Evolutionary conservation across 1,139 yeast species (phyloP).

Genomic region (Geotrichum fermentans): DNA sequence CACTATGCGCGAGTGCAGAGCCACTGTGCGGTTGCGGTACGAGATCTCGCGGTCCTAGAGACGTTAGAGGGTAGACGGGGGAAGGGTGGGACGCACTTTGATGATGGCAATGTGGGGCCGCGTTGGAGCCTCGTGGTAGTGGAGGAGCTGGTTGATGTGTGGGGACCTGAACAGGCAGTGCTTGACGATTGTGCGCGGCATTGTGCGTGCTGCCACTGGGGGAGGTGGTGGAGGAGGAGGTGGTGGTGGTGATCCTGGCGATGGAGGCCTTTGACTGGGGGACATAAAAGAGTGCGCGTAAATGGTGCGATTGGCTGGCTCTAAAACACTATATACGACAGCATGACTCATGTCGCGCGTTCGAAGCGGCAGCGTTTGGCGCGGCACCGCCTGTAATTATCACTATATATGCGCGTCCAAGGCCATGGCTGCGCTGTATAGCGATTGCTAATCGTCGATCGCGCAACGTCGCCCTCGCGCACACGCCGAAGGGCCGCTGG

Average conservation of each 20-base stretch:
- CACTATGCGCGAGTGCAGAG: neutral
- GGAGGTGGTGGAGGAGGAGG: neutral
- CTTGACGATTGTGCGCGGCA: neutral
- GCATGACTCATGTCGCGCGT: too few relatives aligned
- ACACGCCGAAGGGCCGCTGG: too few relatives aligned
- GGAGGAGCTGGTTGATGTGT: neutral
- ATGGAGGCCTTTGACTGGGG: too few relatives aligned
- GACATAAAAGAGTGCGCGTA: too few relatives aligned
- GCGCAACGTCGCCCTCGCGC: too few relatives aligned
- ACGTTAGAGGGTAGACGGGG: neutral
- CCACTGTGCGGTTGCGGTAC: neutral
- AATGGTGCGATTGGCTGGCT: too few relatives aligned
- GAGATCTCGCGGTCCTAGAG: constrained; percentile 1
- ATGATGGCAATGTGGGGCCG: neutral
- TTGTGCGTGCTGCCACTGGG: neutral
- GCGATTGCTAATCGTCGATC: too few relatives aligned
- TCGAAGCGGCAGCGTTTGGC: too few relatives aligned
- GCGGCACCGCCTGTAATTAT: too few relatives aligned
- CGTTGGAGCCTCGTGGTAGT: neutral
- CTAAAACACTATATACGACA: too few relatives aligned
- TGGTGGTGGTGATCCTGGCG: neutral
- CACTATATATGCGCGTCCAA: too few relatives aligned
- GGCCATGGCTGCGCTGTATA: too few relatives aligned
- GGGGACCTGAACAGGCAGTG: neutral
- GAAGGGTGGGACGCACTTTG: neutral